Evolutionary conservation across 2,329 filamentous ascomycete species (phyloP), one percentile per base, ranked within the genome.

Genomic region (Raffaelea arxii): DNA sequence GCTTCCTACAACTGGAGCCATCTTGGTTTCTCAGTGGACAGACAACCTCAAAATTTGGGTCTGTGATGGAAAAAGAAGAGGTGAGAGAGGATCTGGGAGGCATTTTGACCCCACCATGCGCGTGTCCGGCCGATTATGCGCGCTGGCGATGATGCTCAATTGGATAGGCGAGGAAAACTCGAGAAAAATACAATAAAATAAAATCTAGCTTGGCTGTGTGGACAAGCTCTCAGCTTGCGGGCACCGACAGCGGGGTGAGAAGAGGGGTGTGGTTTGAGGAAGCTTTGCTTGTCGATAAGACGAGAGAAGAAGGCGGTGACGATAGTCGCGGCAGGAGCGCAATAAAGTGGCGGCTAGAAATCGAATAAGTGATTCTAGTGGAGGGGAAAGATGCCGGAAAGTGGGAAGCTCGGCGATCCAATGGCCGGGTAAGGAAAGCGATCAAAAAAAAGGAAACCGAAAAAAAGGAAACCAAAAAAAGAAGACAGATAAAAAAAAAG

Each of bases 11-110:
- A 70, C 84, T 88, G 56, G 90, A 95, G 65, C 88, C 87, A 79
- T 98, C 92, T 62, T 95, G 90, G 64, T 96, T 96, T 62, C 82
- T 82, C 66, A 98, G 74, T 56, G 92, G 92, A 69, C 92, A 98
- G 61, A 96, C 86, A 62, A 98, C 92, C 70, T 97, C 91, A 66
- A 94, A 94, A 67, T 86, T 91, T 65, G 84, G 78, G 73, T 95
- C 88, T 59, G 86, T 86, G 59, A 94, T 86, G 56, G 88, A 90
- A 67, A 95, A 95, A 55, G 88, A 92, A 62, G 86, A 87, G 53
- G 86, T 92, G 62, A 94, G 75, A 56, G 86, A 83, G 59, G 85
- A 80, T 76, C 87, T 82, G 62, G 88, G 88, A 70, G 90, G 89
- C 90, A 95, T 95, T 69, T 75, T 75, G 72, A 72, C 67, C 71